Percentiles rank a stretch among this genome's conserved stretches.
These are phyloP conservation scores for Castanea crenata DNA, from an alignment of 306 rosid species.

Conservation along the genomic window DNA sequence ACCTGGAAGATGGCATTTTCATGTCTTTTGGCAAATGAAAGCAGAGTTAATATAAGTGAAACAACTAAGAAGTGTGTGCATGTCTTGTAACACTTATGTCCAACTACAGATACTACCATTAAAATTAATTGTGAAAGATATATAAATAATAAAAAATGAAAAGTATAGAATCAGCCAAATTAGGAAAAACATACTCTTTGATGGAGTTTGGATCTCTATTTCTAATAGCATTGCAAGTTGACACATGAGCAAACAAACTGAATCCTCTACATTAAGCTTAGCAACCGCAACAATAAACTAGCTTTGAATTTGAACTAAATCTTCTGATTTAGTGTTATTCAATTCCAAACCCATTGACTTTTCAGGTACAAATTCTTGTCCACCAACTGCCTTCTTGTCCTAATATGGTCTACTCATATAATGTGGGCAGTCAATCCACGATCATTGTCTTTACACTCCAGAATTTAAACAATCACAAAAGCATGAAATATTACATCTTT, in stretches of 20 bases:
- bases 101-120: background rate
- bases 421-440: background rate
- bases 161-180: too few relatives aligned
- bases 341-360: background rate
- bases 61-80: background rate
- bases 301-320: background rate
- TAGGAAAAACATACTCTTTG: too few relatives aligned
- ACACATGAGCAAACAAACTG: background rate
- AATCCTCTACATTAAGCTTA: background rate
- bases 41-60: background rate
- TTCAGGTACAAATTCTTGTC: background rate
- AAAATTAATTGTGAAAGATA: background rate
- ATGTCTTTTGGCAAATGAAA: too few relatives aligned
- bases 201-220: too few relatives aligned
- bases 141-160: too few relatives aligned
- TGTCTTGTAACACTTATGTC: background rate
- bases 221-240: background rate
- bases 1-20: background rate
- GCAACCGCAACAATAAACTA: background rate
- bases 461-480: background rate
- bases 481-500: background rate
- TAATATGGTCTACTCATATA: background rate
- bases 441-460: background rate
- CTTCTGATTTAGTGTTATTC: background rate
- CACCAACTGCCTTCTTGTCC: background rate